Evolutionary conservation across 805 yeast genomes (phyloP).

Genomic region (Yarrowia sp.): DNA sequence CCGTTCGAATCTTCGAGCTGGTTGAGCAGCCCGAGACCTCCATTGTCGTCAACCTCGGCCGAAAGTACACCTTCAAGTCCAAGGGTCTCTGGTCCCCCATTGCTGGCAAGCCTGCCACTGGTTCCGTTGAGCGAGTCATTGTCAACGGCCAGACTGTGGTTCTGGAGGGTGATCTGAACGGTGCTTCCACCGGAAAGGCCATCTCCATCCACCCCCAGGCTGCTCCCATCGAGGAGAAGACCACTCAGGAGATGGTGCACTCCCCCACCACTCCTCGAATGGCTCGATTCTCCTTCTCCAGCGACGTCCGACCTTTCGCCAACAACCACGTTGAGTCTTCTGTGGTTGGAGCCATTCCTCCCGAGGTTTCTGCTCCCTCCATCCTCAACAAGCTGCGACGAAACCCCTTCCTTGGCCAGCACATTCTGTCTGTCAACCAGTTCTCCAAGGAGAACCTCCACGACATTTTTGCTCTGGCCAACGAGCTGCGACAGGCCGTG

Average conservation of each 20-base stretch:
- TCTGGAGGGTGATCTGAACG: constrained; percentile 78
- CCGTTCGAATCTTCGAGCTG: constrained; percentile 80
- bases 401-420: constrained; percentile 90
- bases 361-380: constrained; percentile 59
- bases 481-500: constrained; percentile 95
- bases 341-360: constrained; percentile 43
- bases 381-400: constrained; percentile 81
- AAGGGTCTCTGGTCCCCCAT: constrained; percentile 60
- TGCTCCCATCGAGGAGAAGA: constrained; percentile 45
- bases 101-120: constrained; percentile 61
- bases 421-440: constrained; percentile 86
- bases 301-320: constrained; percentile 49
- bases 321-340: constrained; percentile 42
- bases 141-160: constrained; percentile 80
- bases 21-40: constrained; percentile 74
- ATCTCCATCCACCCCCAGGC: constrained; percentile 49
- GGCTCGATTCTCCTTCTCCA: constrained; percentile 43
- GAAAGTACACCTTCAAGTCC: constrained; percentile 56
- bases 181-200: constrained; percentile 68
- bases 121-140: constrained; percentile 88
- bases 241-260: constrained; percentile 38
- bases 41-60: constrained; percentile 85
- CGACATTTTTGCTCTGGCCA: constrained; percentile 93
- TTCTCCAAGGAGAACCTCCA: constrained; percentile 89
- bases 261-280: constrained; percentile 44